Evolutionary conservation across 164 flowering plant genomes (phyloP), one percentile per base, ranked within the genome.

Genomic region (Magnolia officinalis): DNA sequence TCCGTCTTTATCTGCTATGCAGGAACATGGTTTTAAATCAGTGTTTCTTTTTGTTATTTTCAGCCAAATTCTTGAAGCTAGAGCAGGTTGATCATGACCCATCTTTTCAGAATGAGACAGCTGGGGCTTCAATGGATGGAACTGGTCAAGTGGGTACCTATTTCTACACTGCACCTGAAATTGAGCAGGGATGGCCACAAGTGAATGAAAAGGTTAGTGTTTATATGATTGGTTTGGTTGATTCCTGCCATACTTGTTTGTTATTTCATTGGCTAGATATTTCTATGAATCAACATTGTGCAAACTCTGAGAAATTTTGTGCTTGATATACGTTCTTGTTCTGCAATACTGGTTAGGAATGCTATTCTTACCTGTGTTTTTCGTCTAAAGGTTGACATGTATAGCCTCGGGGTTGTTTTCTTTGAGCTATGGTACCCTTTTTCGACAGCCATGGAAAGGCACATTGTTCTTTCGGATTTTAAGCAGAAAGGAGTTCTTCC

Each of bases 161-260:
- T 74, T 94, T 96, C 81, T 96, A 96, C 77, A 92, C 99, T 75
- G 99, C 99, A 29, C 99, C 99, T 52, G 99, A 96, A 86, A 91
- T 96, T 86, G 99, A 94, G 89, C 99, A 96, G 85, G 92, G 91
- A 49, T 96, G 99, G 98, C 97, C 96, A 68, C 94, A 92, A 84
- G 94, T 96, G 81, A 87, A 96, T 88, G 99, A 96, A 83, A 94
- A 91, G 95, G 99, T 95, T 45, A 72, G 19, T 78, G 1, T 71
- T 71, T 75, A 14, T 21, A 63, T 74, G 23, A 19, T 72, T 26
- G 29, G 5, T 2, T 1, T 76, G 26, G 59, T 64, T 73, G 67
- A 74, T 67, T 69, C 69, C n/a, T 16, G 14, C n/a, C 49, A 4
- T 74, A 68, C 24, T 70, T 50, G 78, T 29, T 19, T 74, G 51